Conservation (phyloP, 495 filamentous ascomycete species). For the Penicillium chermesinum region DNA sequence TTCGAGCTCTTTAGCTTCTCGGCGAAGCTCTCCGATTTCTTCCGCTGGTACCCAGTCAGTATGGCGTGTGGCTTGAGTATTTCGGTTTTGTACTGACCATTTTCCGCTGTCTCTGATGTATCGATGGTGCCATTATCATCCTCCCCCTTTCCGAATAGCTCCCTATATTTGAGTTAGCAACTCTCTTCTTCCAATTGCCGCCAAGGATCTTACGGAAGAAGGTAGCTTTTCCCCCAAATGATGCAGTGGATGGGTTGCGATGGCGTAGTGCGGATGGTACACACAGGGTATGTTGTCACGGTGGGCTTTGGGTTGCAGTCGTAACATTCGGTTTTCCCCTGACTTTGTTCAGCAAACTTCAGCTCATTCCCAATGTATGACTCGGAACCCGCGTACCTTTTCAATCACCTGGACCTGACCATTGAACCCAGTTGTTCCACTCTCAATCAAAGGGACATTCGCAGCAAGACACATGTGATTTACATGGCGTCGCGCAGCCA, state of each 20-base stretch:
- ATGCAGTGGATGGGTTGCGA: conserved; percentile 98
- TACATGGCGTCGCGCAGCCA: conserved; percentile 90
- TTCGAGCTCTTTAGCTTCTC: conserved; percentile 78
- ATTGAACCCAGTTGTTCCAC: conserved; percentile 96
- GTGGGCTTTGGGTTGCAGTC: conserved; percentile 86
- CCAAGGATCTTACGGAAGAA: conserved; percentile 59
- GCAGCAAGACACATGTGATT: conserved; percentile 97
- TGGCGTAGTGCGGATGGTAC: conserved; percentile 92
- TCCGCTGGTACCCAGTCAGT: conserved; percentile 46
- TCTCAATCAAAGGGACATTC: conserved; percentile 87
- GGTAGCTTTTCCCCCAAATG: conserved; percentile 97
- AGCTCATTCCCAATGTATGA: not conserved
- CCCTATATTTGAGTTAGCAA: conserved; percentile 38
- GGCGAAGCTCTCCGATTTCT: conserved; percentile 80
- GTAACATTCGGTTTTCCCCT: conserved; percentile 92
- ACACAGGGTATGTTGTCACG: conserved; percentile 89
- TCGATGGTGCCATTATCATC: conserved; percentile 69
- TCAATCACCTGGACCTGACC: conserved; percentile 96
- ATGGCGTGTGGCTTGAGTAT: not conserved
- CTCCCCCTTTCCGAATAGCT: conserved; percentile 90
- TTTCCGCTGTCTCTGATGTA: conserved; percentile 71
- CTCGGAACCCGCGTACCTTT: conserved; percentile 46
- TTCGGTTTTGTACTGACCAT: conserved; percentile 44
- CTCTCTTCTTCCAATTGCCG: too few relatives aligned
- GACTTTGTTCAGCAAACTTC: not conserved